Base-by-base conservation (phyloP, 2,329 filamentous ascomycete genomes). In the Colletotrichum tanaceti region DNA sequence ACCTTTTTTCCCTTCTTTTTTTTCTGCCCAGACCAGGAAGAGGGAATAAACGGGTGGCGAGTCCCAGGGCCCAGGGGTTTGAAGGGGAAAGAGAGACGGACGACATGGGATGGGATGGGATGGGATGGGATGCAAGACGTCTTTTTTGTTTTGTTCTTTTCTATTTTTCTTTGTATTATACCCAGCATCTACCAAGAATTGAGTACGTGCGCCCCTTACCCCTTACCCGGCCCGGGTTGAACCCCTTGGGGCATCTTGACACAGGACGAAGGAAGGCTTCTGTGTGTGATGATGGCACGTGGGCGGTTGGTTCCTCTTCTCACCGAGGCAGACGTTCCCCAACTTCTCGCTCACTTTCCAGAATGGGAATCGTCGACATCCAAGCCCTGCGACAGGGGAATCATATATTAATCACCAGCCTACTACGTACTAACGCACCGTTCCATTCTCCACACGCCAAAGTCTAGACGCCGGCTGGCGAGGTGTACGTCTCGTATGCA, bases 181-280 rank as follows among this genome's bases (percentile, higher is more conserved):
- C 65, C 65, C 65, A 24, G 62, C 55, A 65, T 57, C 22, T 57
- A 68, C 43, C 65, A 65, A 65, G 55, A 65, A 68, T 61, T 65
- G 62, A 68, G 28, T 49, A 32, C 22, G 44, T 64, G 46, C 55
- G 46, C 24, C 39, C 41, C 13, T 14, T 6, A 18, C 16, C n/a
- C 55, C n/a, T n/a, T n/a, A n/a, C n/a, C n/a, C n/a, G 49, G 20
- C 38, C 50, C 38, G 62, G 41, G 61, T 20, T 11, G 41, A 38
- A 5, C 11, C 16, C 20, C 46, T 61, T 41, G 54, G 65, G 41
- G 41, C 32, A 58, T 24, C 47, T 54, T n/a, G 53, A 68, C 22
- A 47, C 60, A 68, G 22, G 47, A 24, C 60, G 44, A 53, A 53
- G 24, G 47, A 43, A n/a, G 39, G 44, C 9, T 24, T 60, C 46